These are phyloP conservation scores for Phytopythium kandeliae DNA, from an alignment of 352 stramenopile genomes.

Conservation along the genomic window DNA sequence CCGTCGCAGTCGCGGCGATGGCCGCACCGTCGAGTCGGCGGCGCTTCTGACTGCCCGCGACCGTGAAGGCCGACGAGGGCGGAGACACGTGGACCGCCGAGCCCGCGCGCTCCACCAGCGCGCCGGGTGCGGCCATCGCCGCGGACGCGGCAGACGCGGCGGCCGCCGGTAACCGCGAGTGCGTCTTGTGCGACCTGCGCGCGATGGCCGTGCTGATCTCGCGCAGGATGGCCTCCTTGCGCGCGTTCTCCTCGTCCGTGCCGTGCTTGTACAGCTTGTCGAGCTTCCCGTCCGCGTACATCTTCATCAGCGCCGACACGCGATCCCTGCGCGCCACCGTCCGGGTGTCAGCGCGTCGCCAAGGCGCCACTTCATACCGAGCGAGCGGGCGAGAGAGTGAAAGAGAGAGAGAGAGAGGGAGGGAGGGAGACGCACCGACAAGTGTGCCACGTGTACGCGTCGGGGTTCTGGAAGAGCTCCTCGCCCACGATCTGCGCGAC, in stretches of 20 bases:
- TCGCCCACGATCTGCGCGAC: slow-evolving; percentile 58
- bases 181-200: slow-evolving; percentile 42
- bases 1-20: no score
- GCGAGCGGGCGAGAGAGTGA: no score
- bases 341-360: neutral
- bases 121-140: neutral
- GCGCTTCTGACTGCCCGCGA: slow-evolving; percentile 9
- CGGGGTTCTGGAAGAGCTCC: slow-evolving; percentile 56
- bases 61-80: neutral
- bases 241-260: slow-evolving; percentile 56
- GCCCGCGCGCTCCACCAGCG: neutral
- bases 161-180: slow-evolving; percentile 12
- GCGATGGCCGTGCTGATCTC: slow-evolving; percentile 50
- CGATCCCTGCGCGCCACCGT: slow-evolving; percentile 42
- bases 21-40: slow-evolving; percentile 10
- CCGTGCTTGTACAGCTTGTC: slow-evolving; percentile 84
- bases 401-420: no score
- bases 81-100: neutral
- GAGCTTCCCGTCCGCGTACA: slow-evolving; percentile 73
- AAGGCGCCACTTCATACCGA: no score
- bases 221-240: slow-evolving; percentile 60
- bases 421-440: slow-evolving; percentile 40
- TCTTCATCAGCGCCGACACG: slow-evolving; percentile 70
- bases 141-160: slow-evolving; percentile 6
- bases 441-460: slow-evolving; percentile 78